Evolutionary conservation across 768 basidiomycete genomes (phyloP), one percentile per base, ranked within the genome.

Genomic region (Leccinum olivaceopallidum): DNA sequence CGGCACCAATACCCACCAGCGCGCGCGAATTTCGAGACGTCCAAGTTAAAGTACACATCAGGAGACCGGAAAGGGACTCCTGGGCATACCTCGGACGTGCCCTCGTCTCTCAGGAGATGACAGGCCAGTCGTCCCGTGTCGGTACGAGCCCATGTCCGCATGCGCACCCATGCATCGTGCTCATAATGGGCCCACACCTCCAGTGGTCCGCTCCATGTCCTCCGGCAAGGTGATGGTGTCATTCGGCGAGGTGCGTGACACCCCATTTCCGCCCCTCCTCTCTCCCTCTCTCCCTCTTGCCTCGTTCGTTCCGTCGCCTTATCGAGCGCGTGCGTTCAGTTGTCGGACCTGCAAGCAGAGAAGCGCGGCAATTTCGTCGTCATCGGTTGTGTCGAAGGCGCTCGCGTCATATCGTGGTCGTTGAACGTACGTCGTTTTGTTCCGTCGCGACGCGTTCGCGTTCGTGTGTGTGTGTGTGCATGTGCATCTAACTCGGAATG

Each of bases 361-460:
- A 90, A 90, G 75, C 83, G 92, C 63, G 92, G 92, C 56, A 93
- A 92, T 71, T 94, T 94, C 69, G 87, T 94, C 22, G 90, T 94
- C 28, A 83, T 94, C 57, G 87, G 89, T 48, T 89, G 88, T 58
- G 85, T 94, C 22, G 89, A 93, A 60, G 86, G 85, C 22, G 71
- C 79, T 44, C 84, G 82, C 47, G 91, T 94, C 44, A 78, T 93
- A 34, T 93, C 92, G 14, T 94, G 91, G 90, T 93, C 92, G 32
- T 71, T 93, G 60, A 92, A 93, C 68, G 91, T 91, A 66, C 58
- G 86, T 49, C 58, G 52, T 42, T 49, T 48, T 55, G n/a, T 20
- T 20, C 44, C 44, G 44, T 47, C 44, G 49, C 50, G 28, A 56
- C 57, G 53, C 34, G 44, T 62, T 53, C 42, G 49, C 47, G 48